These are phyloP conservation scores for Lagenidium giganteum DNA, from an alignment of 352 stramenopile genomes.

Conservation along the genomic window DNA sequence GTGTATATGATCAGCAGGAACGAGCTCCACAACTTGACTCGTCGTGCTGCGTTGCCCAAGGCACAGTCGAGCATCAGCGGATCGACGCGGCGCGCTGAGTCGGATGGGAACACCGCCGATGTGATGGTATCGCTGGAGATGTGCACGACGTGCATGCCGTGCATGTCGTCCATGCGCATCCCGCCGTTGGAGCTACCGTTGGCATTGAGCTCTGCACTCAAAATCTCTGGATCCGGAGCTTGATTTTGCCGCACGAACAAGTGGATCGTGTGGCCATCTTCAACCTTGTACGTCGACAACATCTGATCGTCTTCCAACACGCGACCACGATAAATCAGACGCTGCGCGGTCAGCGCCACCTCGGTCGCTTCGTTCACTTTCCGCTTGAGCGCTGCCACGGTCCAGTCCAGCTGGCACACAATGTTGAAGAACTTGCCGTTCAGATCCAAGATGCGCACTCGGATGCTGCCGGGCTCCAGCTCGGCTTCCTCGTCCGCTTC, in stretches of 20 bases:
- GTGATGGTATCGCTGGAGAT: conserved; percentile 79
- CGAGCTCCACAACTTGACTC: conserved; percentile 85
- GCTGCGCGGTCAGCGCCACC: conserved; percentile 63
- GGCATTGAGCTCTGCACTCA: neutral
- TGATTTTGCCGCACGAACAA: conserved; percentile 77
- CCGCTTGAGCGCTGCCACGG: conserved; percentile 52
- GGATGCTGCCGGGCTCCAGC: conserved; percentile 32
- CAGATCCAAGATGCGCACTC: conserved; percentile 75
- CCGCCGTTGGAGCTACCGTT: conserved; percentile 6
- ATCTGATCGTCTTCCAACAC: conserved; percentile 79
- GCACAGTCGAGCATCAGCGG: conserved; percentile 82
- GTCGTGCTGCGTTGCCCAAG: conserved; percentile 74
- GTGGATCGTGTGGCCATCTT: conserved; percentile 89
- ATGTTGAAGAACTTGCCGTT: conserved; percentile 86
- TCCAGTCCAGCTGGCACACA: conserved; percentile 57
- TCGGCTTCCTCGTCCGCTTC: conserved; percentile 2
- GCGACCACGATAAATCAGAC: conserved; percentile 89
- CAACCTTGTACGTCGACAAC: conserved; percentile 83
- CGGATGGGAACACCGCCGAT: conserved; percentile 77
- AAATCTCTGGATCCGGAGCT: conserved; percentile 49
- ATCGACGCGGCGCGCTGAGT: conserved; percentile 76
- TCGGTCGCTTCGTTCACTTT: conserved; percentile 73
- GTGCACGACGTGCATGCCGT: conserved; percentile 55
- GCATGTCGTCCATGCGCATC: conserved; percentile 32
- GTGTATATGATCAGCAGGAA: conserved; percentile 88